Conservation (phyloP, 169 alveolate genomes). For the Plasmodium chabaudi region DNA sequence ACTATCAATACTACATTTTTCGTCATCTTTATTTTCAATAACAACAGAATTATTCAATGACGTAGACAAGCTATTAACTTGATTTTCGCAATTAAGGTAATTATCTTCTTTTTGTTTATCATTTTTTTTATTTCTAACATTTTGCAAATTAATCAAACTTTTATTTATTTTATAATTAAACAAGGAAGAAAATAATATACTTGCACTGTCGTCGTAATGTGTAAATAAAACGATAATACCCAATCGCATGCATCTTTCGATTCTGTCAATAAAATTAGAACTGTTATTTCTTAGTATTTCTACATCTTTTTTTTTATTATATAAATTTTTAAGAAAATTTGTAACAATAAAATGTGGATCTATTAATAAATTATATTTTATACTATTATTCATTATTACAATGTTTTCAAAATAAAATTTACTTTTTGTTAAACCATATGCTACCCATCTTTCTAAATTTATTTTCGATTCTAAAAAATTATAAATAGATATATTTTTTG, state of each 20-base stretch:
- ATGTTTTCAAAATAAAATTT: slow-evolving; percentile 62
- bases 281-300: slow-evolving; percentile 61
- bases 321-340: slow-evolving; percentile 47
- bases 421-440: slow-evolving; percentile 69
- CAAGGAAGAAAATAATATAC: slow-evolving; percentile 42
- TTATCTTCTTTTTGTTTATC: not conserved
- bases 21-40: not conserved
- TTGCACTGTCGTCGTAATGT: slow-evolving; percentile 63
- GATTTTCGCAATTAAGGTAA: not conserved
- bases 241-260: slow-evolving; percentile 60
- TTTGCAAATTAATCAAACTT: slow-evolving; percentile 14
- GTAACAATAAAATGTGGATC: slow-evolving; percentile 77
- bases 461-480: slow-evolving; percentile 57
- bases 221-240: slow-evolving; percentile 59
- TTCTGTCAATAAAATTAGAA: slow-evolving; percentile 59
- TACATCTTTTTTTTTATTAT: slow-evolving; percentile 67
- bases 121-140: not conserved
- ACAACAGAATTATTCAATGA: not conserved
- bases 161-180: slow-evolving; percentile 54
- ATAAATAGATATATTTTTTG: slow-evolving; percentile 32
- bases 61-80: not conserved
- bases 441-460: slow-evolving; percentile 65
- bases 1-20: not conserved
- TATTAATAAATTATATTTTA: slow-evolving; percentile 54
- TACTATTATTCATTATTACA: slow-evolving; percentile 69